A percentile compares a stretch with the other conserved stretches of the same genome.
phyloP scores from a whole-genome alignment of 441 rosid species.

The Flueggea neowawraea region DNA sequence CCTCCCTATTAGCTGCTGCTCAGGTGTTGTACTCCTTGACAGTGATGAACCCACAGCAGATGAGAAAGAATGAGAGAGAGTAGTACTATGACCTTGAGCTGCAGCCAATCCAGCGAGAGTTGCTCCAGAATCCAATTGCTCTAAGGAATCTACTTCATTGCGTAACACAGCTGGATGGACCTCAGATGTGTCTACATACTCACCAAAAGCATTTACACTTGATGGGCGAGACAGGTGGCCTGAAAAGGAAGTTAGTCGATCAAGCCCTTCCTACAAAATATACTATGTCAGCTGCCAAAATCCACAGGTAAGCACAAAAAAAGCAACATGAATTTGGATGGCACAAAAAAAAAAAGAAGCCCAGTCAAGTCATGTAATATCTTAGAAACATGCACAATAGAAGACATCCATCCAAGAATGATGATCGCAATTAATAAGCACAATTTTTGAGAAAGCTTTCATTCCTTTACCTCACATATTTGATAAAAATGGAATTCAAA shows the following conservation, averaged over 20 bases:
- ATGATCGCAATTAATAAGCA: no score
- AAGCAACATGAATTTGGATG: not conserved
- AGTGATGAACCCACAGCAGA: conserved; percentile 61
- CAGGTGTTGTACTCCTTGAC: conserved; percentile 75
- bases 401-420: no score
- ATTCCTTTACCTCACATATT: no score
- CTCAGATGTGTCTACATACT: conserved; percentile 43
- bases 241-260: conserved; percentile 49
- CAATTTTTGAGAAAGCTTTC: no score
- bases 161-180: conserved; percentile 33
- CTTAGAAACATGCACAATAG: no score
- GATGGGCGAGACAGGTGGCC: conserved; percentile 65
- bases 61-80: conserved; percentile 41
- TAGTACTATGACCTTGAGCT: conserved; percentile 27
- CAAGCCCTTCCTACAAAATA: conserved; percentile 74
- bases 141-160: conserved; percentile 44
- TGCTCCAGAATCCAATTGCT: conserved; percentile 45
- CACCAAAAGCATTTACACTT: conserved; percentile 69
- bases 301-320: not conserved
- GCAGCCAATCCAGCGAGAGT: conserved; percentile 36
- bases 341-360: not conserved
- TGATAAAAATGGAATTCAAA: no score
- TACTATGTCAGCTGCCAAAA: conserved; percentile 10
- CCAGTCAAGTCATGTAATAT: not conserved
- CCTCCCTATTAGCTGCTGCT: conserved; percentile 53